phyloP scores from a whole-genome alignment of 495 filamentous ascomycete species.

The Penicillium roqueforti region DNA sequence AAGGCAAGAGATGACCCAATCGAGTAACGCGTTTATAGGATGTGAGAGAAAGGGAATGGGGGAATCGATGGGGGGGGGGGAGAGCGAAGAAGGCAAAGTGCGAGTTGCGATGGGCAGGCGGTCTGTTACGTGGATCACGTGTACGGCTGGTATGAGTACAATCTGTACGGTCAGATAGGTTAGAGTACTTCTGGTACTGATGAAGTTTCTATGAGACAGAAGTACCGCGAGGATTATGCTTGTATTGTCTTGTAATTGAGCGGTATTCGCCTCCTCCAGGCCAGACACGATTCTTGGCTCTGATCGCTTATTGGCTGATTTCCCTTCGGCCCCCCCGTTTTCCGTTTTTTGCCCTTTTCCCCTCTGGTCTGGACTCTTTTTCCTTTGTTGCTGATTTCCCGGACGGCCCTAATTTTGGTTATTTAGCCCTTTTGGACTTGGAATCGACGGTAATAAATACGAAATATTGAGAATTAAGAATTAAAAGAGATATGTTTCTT shows the following conservation, averaged over 20 bases:
- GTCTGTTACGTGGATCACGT: slow-evolving; percentile 29
- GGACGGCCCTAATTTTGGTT: neutral
- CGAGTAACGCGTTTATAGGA: slow-evolving; percentile 51
- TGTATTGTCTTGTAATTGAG: neutral
- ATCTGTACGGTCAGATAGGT: neutral
- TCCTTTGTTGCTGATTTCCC: neutral
- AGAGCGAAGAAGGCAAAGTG: slow-evolving; percentile 44
- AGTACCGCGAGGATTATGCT: neutral
- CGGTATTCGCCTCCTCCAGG: neutral
- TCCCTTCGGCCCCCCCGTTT: neutral
- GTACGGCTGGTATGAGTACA: slow-evolving; percentile 1
- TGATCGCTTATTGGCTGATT: neutral
- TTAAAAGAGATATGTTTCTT: no score
- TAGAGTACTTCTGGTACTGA: neutral
- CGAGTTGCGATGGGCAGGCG: slow-evolving; percentile 38
- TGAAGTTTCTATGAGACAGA: neutral
- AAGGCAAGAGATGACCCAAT: slow-evolving; percentile 48
- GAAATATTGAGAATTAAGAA: no score
- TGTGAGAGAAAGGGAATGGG: slow-evolving; percentile 35
- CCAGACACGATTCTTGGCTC: slow-evolving; percentile 1
- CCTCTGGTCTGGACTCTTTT: slow-evolving; percentile 5
- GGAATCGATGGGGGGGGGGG: slow-evolving; percentile 14
- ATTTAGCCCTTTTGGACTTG: no score
- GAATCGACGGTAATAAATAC: no score
- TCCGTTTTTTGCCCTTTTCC: slow-evolving; percentile 1